These are phyloP conservation scores for Eutrema yunnanense DNA, from an alignment of 345 rosid species.

Conservation along the genomic window DNA sequence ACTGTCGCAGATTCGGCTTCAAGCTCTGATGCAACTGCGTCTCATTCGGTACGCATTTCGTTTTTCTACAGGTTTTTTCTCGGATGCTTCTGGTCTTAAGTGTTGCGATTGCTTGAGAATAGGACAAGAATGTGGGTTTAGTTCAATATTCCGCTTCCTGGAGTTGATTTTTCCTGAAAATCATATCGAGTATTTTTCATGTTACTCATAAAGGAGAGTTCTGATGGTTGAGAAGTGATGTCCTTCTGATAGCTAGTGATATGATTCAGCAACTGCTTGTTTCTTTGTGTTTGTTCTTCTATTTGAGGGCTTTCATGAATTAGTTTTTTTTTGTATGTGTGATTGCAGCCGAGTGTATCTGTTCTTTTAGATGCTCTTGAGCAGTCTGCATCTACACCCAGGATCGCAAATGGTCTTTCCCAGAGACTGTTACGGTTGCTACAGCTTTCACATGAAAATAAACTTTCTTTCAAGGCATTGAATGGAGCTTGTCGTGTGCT, in stretches of 20 bases:
- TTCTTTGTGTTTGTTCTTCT: not conserved
- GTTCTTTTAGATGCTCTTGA: slow-evolving; percentile 85
- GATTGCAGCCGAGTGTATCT: slow-evolving; percentile 76
- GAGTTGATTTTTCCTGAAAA: not conserved
- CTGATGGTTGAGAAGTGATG: not conserved
- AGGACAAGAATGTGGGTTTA: slow-evolving; percentile 6
- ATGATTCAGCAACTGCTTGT: not conserved
- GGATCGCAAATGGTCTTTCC: slow-evolving; percentile 57
- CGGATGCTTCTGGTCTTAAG: not conserved
- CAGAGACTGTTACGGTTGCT: slow-evolving; percentile 60
- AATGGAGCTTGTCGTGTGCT: slow-evolving; percentile 72
- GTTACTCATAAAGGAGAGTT: not conserved
- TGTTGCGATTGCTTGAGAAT: slow-evolving; percentile 5
- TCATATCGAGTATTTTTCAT: not conserved
- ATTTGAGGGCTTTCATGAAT: not conserved
- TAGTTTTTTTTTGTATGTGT: not conserved
- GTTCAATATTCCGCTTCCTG: slow-evolving; percentile 1
- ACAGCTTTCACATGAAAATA: slow-evolving; percentile 64
- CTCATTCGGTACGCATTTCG: slow-evolving; percentile 23
- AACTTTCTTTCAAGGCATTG: slow-evolving; percentile 56
- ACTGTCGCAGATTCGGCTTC: slow-evolving; percentile 1
- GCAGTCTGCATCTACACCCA: slow-evolving; percentile 64
- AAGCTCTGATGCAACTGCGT: slow-evolving; percentile 16
- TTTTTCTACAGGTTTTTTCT: not conserved
- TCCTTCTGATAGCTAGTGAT: not conserved